Base-by-base conservation (phyloP, 257 asterid genomes). In the Nemophila menziesii region DNA sequence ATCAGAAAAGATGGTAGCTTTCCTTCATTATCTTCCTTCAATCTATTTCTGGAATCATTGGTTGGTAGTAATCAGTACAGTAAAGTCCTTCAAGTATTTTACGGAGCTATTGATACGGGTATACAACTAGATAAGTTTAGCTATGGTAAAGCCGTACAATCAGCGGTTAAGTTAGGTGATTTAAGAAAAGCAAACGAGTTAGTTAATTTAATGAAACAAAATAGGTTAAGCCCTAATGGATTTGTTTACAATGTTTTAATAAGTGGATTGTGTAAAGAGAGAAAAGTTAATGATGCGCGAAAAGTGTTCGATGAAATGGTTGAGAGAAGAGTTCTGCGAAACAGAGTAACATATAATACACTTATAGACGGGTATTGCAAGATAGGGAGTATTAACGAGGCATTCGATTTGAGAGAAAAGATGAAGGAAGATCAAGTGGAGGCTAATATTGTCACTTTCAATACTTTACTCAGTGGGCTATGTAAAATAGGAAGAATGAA, bases 171-270 rank as follows among this genome's bases (percentile, higher is more conserved):
- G 20, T 15, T 71, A 45, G 78, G 86, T 37, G 79, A 82, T 52
- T 38, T 82, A 58, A 22, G 29, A 20, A 65, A 41, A 48, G 92
- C 82, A 37, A 34, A 74, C 51, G 78, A 73, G 13, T 56, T 77
- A 42, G 45, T 70, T 76, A 41, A 54, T 33, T 54, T 15, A 44
- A 82, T 86, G 97, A 59, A 54, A 37, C 54, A 23, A 7, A 40
- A 48, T 20, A 74, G 80, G 24, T 24, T 57, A 22, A 42, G 49
- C 57, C 75, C 84, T 0, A 67, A 55, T 51, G 62, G 65, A 29
- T 86, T 82, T 57, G 92, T 77, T 49, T 86, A 74, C 50, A 86
- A 82, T 61, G 97, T 86, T 52, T 53, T 86, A 58, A 79, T 86
- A 26, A 75, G 85, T 33, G 94, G 87, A 19, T 51, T 79, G 73